These are phyloP conservation scores for Trifolium fragiferum DNA, from an alignment of 306 rosid genomes.

Conservation along the genomic window DNA sequence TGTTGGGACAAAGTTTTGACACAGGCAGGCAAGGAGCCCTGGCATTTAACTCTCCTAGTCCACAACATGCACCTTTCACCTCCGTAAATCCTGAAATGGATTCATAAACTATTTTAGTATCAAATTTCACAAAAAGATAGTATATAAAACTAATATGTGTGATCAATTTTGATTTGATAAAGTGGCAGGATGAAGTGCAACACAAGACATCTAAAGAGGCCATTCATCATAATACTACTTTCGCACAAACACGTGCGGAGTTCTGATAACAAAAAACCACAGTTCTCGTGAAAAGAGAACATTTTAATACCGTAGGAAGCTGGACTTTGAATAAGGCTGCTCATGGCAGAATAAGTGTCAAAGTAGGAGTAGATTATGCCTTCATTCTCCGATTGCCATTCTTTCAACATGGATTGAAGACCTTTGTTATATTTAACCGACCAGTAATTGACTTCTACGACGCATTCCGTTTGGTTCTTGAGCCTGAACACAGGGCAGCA, in stretches of 20 bases:
- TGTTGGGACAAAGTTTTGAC: constrained; percentile 60
- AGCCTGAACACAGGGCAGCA: constrained; percentile 70
- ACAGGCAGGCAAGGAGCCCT: constrained; percentile 57
- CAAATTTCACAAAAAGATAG: constrained; percentile 19
- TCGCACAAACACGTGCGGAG: too few relatives aligned
- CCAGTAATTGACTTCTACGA: constrained; percentile 54
- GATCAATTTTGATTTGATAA: background rate
- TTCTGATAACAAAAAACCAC: too few relatives aligned
- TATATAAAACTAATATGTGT: background rate
- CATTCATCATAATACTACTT: too few relatives aligned
- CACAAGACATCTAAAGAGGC: too few relatives aligned
- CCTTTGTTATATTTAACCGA: constrained; percentile 53
- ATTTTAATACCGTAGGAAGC: constrained; percentile 52
- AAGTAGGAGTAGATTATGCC: constrained; percentile 65
- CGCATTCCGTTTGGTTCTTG: constrained; percentile 56
- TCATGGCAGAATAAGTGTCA: constrained; percentile 57
- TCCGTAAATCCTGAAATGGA: constrained; percentile 72
- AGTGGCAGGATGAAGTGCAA: too few relatives aligned
- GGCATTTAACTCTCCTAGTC: constrained; percentile 63
- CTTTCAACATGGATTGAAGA: constrained; percentile 58
- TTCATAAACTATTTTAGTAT: constrained; percentile 7
- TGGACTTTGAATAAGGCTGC: constrained; percentile 57
- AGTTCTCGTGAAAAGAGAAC: too few relatives aligned
- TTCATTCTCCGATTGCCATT: constrained; percentile 50
- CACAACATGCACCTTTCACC: constrained; percentile 71